Conservation (phyloP, 2,329 filamentous ascomycete genomes). For the Clonostachys solani region DNA sequence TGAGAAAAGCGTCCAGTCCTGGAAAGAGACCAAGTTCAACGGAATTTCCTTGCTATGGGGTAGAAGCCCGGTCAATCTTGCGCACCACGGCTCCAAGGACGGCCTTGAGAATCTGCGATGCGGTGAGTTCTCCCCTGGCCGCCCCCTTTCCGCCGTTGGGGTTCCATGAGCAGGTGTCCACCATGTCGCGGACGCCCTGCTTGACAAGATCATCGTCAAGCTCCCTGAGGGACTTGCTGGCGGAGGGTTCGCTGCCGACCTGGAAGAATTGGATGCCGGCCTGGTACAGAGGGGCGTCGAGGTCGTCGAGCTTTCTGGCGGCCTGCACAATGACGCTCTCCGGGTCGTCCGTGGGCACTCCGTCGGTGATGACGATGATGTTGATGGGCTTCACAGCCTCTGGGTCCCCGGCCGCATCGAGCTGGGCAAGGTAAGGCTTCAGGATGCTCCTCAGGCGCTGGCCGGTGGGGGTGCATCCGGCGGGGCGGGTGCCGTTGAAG, state of each 20-base stretch:
- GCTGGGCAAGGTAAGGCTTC: constrained; percentile 57
- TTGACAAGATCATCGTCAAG: constrained; percentile 69
- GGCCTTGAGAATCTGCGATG: constrained; percentile 72
- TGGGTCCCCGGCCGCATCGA: constrained; percentile 31
- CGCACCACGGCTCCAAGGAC: constrained; percentile 73
- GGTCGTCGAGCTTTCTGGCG: constrained; percentile 65
- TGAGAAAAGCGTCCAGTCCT: neutral
- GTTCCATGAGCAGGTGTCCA: constrained; percentile 81
- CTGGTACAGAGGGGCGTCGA: constrained; percentile 73
- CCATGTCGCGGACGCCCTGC: constrained; percentile 72
- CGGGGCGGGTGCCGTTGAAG: constrained; percentile 64
- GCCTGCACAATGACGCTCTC: constrained; percentile 63
- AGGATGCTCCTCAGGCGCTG: constrained; percentile 67
- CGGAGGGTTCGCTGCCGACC: constrained; percentile 69
- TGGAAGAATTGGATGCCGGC: constrained; percentile 96
- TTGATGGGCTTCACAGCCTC: constrained; percentile 71
- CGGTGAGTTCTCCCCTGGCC: constrained; percentile 43
- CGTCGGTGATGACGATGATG: constrained; percentile 91
- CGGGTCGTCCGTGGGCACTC: constrained; percentile 74
- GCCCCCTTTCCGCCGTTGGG: constrained; percentile 23
- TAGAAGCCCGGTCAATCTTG: constrained; percentile 22
- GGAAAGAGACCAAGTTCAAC: neutral
- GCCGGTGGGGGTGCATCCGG: constrained; percentile 71
- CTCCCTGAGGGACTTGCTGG: constrained; percentile 59
- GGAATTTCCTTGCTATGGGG: constrained; percentile 3